Conservation (phyloP, 2,329 filamentous ascomycete genomes). For the Aspergillus sp. region DNA sequence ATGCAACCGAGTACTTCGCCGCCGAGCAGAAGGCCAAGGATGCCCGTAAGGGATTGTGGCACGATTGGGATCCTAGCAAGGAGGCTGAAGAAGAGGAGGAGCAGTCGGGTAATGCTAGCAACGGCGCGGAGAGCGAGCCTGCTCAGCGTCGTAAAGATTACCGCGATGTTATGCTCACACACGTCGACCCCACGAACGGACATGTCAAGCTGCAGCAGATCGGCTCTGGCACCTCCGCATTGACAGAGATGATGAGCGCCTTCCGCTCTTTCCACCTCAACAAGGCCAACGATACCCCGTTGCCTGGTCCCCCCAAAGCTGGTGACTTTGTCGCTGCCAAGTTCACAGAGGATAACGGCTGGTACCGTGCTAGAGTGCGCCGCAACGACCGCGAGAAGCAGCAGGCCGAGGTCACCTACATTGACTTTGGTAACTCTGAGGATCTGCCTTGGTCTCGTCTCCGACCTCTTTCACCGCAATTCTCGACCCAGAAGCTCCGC, state of each 20-base stretch:
- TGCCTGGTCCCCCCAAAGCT: constrained; percentile 75
- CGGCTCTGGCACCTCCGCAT: constrained; percentile 75
- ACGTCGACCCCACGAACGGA: constrained; percentile 71
- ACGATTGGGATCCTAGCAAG: constrained; percentile 87
- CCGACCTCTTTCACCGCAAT: constrained; percentile 73
- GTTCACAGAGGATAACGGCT: constrained; percentile 83
- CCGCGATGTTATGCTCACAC: constrained; percentile 86
- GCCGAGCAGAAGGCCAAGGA: constrained; percentile 90
- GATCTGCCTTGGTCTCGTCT: constrained; percentile 79
- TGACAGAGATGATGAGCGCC: constrained; percentile 83
- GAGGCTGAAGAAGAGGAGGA: constrained; percentile 62
- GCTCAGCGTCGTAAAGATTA: constrained; percentile 76
- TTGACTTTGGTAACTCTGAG: constrained; percentile 96
- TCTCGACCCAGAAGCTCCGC: constrained; percentile 75
- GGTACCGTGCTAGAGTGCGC: constrained; percentile 89
- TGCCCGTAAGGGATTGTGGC: constrained; percentile 80
- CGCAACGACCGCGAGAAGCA: constrained; percentile 89
- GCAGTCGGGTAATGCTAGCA: constrained; percentile 43
- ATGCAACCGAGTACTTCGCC: constrained; percentile 77
- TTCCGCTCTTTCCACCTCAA: constrained; percentile 90
- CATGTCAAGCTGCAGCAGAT: constrained; percentile 89
- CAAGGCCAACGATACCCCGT: constrained; percentile 69
- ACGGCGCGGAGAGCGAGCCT: constrained; percentile 51
- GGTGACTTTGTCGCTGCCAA: constrained; percentile 88
- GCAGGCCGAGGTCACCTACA: constrained; percentile 84